Percentiles rank a stretch among this genome's conserved stretches.
Evolutionary conservation across 2,329 filamentous ascomycete species (phyloP).

Genomic region (Epichloe scottii): DNA sequence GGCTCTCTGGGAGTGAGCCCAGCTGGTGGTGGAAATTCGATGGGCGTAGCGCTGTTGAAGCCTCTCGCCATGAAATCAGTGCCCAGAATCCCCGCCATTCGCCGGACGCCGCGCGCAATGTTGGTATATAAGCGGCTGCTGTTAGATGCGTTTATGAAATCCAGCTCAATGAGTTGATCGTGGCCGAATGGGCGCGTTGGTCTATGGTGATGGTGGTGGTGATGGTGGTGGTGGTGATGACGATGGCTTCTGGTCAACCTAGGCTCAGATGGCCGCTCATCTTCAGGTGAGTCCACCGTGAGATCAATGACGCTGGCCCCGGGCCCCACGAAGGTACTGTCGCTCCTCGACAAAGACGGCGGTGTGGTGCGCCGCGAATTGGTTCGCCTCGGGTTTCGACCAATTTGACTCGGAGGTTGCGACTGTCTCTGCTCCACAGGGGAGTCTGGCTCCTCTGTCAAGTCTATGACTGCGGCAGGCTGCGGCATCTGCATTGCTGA

Average conservation of each 20-base stretch:
- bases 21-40: constrained; percentile 14
- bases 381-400: constrained; percentile 29
- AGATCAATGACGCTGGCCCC: constrained; percentile 35
- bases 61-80: constrained; percentile 10
- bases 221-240: constrained; percentile 9
- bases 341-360: constrained; percentile 31
- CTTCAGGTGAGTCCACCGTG: constrained; percentile 32
- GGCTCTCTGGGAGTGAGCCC: constrained; percentile 21
- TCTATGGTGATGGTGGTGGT: constrained; percentile 7
- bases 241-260: constrained; percentile 2
- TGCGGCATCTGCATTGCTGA: constrained; percentile 3
- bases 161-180: constrained; percentile 16
- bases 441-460: constrained; percentile 39
- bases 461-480: constrained; percentile 30
- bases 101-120: constrained; percentile 14
- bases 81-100: constrained; percentile 16
- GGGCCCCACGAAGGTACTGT: constrained; percentile 28
- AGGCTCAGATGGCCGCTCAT: constrained; percentile 13
- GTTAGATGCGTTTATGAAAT: constrained; percentile 12
- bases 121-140: constrained; percentile 6
- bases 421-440: constrained; percentile 24
- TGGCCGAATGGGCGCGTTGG: constrained; percentile 1
- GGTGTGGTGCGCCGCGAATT: constrained; percentile 27
- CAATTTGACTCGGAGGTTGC: constrained; percentile 10
- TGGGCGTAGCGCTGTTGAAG: constrained; percentile 7